Percentiles rank a stretch among this genome's conserved stretches.
Evolutionary conservation across 495 filamentous ascomycete species (phyloP).

Genomic region (Immersiella caudata): DNA sequence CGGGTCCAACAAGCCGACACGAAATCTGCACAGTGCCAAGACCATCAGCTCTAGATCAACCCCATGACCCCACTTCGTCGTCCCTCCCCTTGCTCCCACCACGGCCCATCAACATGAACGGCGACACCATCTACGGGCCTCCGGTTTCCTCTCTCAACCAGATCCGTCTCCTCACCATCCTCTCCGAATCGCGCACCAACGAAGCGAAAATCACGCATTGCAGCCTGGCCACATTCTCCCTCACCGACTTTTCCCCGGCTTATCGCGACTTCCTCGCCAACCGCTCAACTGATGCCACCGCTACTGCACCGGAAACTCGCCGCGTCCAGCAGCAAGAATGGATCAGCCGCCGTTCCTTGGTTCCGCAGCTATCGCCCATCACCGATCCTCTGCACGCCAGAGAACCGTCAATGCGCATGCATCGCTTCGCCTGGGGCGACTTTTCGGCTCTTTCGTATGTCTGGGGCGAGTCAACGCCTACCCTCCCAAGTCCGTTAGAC

Average conservation of each 20-base stretch:
- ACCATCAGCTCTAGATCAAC: no score
- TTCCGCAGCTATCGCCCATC: no score
- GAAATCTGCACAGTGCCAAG: no score
- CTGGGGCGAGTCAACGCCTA: slow-evolving; percentile 19
- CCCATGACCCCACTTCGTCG: no score
- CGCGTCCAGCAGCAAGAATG: background rate
- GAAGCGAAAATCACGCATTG: background rate
- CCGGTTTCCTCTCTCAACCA: no score
- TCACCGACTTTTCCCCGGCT: background rate
- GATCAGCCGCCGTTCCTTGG: no score
- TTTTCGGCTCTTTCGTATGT: slow-evolving; percentile 20
- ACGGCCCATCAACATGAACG: no score
- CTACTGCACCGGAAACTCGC: background rate
- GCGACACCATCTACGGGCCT: no score
- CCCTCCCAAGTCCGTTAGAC: no score
- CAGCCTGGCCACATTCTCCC: background rate
- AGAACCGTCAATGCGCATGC: background rate
- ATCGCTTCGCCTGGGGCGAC: slow-evolving; percentile 16
- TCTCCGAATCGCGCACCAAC: background rate
- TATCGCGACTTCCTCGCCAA: background rate
- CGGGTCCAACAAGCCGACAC: no score
- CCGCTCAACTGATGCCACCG: background rate
- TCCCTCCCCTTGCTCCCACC: no score
- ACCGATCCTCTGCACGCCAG: background rate
- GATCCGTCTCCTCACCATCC: background rate